phyloP scores from a whole-genome alignment of 768 basidiomycete species.

The Melanogaster broomeanus region DNA sequence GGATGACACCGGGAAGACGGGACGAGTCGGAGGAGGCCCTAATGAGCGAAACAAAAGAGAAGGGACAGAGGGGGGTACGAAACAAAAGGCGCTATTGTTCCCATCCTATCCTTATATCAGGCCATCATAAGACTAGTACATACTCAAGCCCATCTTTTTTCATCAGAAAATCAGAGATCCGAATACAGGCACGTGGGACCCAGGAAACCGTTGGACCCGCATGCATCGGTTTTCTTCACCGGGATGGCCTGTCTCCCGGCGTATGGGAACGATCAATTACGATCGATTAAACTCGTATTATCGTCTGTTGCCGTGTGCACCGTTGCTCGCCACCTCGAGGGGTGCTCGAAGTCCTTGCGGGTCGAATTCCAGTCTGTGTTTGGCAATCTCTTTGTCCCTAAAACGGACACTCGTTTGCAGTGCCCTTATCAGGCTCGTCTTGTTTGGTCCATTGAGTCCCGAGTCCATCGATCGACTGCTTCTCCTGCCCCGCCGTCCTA shows the following conservation, averaged over 20 bases:
- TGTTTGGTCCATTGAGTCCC: slow-evolving; percentile 1
- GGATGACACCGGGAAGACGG: slow-evolving; percentile 31
- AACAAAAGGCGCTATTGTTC: slow-evolving; percentile 29
- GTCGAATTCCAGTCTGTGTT: slow-evolving; percentile 13
- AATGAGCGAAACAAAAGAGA: slow-evolving; percentile 25
- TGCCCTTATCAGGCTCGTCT: slow-evolving; percentile 10
- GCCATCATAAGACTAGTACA: too few species aligned
- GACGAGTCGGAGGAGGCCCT: slow-evolving; percentile 2
- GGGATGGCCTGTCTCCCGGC: not conserved
- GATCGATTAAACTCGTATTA: too few species aligned
- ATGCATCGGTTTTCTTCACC: not conserved
- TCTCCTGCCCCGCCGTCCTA: not conserved
- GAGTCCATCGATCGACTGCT: not conserved
- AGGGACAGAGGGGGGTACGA: slow-evolving; percentile 1
- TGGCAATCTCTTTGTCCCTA: slow-evolving; percentile 15
- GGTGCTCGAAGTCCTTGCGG: slow-evolving; percentile 13
- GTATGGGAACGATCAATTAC: not conserved
- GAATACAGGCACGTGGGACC: too few species aligned
- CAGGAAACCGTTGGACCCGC: slow-evolving; percentile 8
- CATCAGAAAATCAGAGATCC: too few species aligned
- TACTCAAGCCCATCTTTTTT: too few species aligned
- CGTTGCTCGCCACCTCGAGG: not conserved
- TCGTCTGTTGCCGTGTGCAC: not conserved
- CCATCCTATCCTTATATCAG: slow-evolving; percentile 23
- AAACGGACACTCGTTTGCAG: slow-evolving; percentile 1